Conservation (phyloP, 2,329 filamentous ascomycete genomes). For the Paraphaeosphaeria sporulosa region DNA sequence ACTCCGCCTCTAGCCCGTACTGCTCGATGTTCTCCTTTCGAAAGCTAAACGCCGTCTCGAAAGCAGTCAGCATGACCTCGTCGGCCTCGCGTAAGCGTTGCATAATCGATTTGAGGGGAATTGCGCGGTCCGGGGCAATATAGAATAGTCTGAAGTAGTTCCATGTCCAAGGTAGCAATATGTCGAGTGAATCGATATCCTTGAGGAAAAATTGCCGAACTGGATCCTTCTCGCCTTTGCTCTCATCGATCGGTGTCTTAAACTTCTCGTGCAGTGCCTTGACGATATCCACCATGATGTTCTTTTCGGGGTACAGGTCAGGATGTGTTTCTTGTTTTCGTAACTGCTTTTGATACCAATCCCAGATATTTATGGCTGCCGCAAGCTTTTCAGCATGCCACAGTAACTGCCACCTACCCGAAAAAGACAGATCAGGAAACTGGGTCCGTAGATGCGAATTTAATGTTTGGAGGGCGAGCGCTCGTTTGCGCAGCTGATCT, state of each 20-base stretch:
- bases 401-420: conserved; percentile 80
- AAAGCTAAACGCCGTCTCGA: conserved; percentile 73
- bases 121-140: conserved; percentile 66
- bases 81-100: conserved; percentile 70
- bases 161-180: conserved; percentile 77
- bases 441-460: conserved; percentile 74
- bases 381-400: conserved; percentile 90
- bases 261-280: conserved; percentile 78
- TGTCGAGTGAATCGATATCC: conserved; percentile 70
- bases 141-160: conserved; percentile 75
- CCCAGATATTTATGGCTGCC: conserved; percentile 81
- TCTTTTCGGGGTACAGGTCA: conserved; percentile 67
- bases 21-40: conserved; percentile 71
- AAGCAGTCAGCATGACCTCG: conserved; percentile 72
- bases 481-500: conserved; percentile 77
- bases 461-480: conserved; percentile 76
- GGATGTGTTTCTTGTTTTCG: conserved; percentile 73
- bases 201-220: conserved; percentile 85
- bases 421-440: conserved; percentile 69
- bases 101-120: conserved; percentile 60
- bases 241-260: conserved; percentile 71
- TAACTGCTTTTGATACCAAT: conserved; percentile 73
- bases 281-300: conserved; percentile 76
- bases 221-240: conserved; percentile 75
- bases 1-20: conserved; percentile 77